Percentiles rank a stretch among this genome's conserved stretches.
Evolutionary conservation across 768 basidiomycete genomes (phyloP).

Genomic region (Leccinum incarnatum): DNA sequence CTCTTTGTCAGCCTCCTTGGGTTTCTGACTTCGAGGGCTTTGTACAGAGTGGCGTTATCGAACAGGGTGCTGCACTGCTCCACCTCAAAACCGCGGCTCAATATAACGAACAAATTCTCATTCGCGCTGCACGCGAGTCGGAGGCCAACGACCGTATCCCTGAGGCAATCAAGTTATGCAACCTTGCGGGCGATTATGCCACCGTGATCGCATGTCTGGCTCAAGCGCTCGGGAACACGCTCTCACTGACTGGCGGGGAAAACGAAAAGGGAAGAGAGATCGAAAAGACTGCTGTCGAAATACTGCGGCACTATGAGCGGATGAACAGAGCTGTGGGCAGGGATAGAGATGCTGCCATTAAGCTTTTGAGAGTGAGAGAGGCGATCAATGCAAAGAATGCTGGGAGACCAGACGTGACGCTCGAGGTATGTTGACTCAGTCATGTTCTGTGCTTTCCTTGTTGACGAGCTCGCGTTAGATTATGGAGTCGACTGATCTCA

Average conservation of each 20-base stretch:
- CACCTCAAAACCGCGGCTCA: slow-evolving; percentile 62
- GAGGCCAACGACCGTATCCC: slow-evolving; percentile 81
- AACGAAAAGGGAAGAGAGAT: slow-evolving; percentile 61
- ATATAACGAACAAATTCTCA: slow-evolving; percentile 80
- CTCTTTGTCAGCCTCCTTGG: not conserved
- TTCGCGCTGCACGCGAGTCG: slow-evolving; percentile 77
- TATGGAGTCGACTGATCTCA: slow-evolving; percentile 82
- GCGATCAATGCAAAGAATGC: no score
- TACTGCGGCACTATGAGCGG: slow-evolving; percentile 76
- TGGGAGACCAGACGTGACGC: slow-evolving; percentile 66
- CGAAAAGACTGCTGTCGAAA: slow-evolving; percentile 74
- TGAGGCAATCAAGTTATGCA: slow-evolving; percentile 94
- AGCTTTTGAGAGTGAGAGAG: no score
- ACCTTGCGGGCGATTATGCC: slow-evolving; percentile 87
- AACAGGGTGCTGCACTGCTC: slow-evolving; percentile 76
- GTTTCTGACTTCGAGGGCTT: not conserved
- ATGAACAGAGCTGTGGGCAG: slow-evolving; percentile 70
- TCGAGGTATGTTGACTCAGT: slow-evolving; percentile 60
- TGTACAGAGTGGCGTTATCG: slow-evolving; percentile 77
- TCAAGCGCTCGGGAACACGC: slow-evolving; percentile 79
- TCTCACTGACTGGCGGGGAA: slow-evolving; percentile 54
- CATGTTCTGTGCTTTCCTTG: slow-evolving; percentile 1
- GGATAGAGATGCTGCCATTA: slow-evolving; percentile 69
- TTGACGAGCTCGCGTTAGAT: slow-evolving; percentile 44
- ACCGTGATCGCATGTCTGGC: slow-evolving; percentile 89